Evolutionary conservation across 768 basidiomycete genomes (phyloP).

Genomic region (Tricholoma hemisulphureum): DNA sequence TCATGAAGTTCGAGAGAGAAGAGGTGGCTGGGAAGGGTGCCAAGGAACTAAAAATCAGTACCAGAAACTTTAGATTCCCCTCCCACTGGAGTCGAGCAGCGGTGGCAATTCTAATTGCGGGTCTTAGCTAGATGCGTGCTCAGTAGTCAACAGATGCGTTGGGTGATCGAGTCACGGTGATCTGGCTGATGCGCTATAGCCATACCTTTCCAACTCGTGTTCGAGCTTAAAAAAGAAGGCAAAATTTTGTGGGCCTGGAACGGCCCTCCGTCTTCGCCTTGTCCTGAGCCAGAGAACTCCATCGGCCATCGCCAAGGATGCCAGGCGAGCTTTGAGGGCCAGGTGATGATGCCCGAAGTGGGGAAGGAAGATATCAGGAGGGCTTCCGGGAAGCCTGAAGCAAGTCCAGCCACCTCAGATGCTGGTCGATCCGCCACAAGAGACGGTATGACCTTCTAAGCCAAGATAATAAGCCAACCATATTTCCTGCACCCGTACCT

Average conservation of each 20-base stretch:
- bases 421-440: constrained; percentile 86
- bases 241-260: constrained; percentile 94
- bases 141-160: too few relatives aligned
- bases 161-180: too few relatives aligned
- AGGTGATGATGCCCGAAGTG: constrained; percentile 30
- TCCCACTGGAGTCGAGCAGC: too few relatives aligned
- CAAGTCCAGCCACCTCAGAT: constrained; percentile 85
- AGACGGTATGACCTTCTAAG: constrained; percentile 98
- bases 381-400: constrained; percentile 79
- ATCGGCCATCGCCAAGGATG: constrained; percentile 41
- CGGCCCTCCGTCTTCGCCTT: constrained; percentile 73
- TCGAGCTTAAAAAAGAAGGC: constrained; percentile 99
- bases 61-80: too few relatives aligned
- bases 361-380: constrained; percentile 47
- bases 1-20: too few relatives aligned
- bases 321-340: constrained; percentile 29
- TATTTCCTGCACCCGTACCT: constrained; percentile 92
- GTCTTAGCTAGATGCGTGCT: too few relatives aligned
- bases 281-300: constrained; percentile 54
- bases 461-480: constrained; percentile 96
- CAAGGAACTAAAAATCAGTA: too few relatives aligned
- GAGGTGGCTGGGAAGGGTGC: too few relatives aligned
- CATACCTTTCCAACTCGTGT: constrained; percentile 96
- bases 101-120: too few relatives aligned
- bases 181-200: too few relatives aligned